Evolutionary conservation across 108 stramenopile species (phyloP), one percentile per base, ranked within the genome.

Genomic region (Fragilaria crotonensis): DNA sequence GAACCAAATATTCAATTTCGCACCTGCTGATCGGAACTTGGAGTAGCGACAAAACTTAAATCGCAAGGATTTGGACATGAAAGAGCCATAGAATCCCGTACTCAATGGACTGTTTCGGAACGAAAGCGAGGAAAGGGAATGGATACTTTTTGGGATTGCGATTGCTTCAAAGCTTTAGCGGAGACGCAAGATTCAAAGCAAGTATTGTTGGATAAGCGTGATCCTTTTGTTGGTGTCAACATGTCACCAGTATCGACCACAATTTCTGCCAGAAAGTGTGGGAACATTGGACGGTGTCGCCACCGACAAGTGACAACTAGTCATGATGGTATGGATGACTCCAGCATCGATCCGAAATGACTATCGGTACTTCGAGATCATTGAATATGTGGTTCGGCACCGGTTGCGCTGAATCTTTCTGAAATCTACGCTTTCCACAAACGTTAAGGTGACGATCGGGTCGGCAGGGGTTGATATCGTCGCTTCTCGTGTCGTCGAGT

Each of bases 401-500:
- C n/a, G n/a, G n/a, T n/a, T n/a, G n/a, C n/a, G n/a, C n/a, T n/a
- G n/a, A n/a, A n/a, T n/a, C n/a, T n/a, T n/a, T n/a, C n/a, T n/a
- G n/a, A n/a, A n/a, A n/a, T n/a, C n/a, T n/a, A n/a, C n/a, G n/a
- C n/a, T n/a, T n/a, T n/a, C n/a, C n/a, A n/a, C n/a, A n/a, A n/a
- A n/a, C n/a, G n/a, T n/a, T n/a, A n/a, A n/a, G n/a, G n/a, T n/a
- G n/a, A n/a, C n/a, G n/a, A n/a, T n/a, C n/a, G n/a, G n/a, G n/a
- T n/a, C n/a, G n/a, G n/a, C n/a, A n/a, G n/a, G n/a, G n/a, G 71
- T 98, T 47, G 85, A 98, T 21, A 99, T 98, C 68, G 84, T 99
- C 45, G 89, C 96, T 3, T 96, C 91, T 9, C 91, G 95, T 78
- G 95, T 57, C 96, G 95, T 30, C 86, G 93, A 31, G 90, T 94